phyloP scores from a whole-genome alignment of 2,329 filamentous ascomycete species.

The Aurifilum marmelostoma region DNA sequence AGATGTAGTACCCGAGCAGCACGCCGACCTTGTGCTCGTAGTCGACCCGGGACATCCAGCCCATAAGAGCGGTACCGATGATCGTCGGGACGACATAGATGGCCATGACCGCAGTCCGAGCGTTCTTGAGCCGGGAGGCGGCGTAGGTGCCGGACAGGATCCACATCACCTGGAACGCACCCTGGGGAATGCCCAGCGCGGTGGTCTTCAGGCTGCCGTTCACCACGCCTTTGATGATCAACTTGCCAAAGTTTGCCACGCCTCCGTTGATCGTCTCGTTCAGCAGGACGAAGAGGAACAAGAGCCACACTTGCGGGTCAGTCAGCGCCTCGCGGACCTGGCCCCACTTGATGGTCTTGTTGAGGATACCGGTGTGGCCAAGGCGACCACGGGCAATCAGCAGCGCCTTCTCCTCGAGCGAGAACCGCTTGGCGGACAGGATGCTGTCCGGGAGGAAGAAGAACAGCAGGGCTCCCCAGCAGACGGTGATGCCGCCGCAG shows the following conservation, averaged over 20 bases:
- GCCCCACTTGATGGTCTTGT: constrained; percentile 49
- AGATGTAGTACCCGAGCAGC: constrained; percentile 56
- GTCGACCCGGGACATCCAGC: constrained; percentile 46
- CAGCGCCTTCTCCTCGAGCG: constrained; percentile 46
- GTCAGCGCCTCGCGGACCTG: constrained; percentile 52
- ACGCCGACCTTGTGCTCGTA: constrained; percentile 47
- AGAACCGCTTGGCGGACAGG: constrained; percentile 46
- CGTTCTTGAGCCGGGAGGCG: constrained; percentile 54
- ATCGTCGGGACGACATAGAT: constrained; percentile 56
- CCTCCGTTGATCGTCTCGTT: constrained; percentile 60
- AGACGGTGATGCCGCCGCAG: constrained; percentile 47
- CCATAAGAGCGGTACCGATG: constrained; percentile 52
- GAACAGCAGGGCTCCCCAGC: constrained; percentile 45
- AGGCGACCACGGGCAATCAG: constrained; percentile 44
- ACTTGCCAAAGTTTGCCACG: constrained; percentile 57
- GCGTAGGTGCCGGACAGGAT: constrained; percentile 56
- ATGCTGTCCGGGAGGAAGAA: constrained; percentile 49
- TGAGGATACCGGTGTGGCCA: constrained; percentile 49
- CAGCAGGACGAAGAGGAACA: constrained; percentile 50
- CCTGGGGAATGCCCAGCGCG: constrained; percentile 57
- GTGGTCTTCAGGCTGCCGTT: constrained; percentile 50
- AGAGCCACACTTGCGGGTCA: constrained; percentile 49
- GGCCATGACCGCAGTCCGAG: constrained; percentile 56
- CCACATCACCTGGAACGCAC: constrained; percentile 56
- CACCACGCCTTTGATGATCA: constrained; percentile 56